A percentile compares a stretch with the other conserved stretches of the same genome.
Evolutionary conservation across 805 yeast species (phyloP).

Genomic region (Pichia sporocuriosa): DNA sequence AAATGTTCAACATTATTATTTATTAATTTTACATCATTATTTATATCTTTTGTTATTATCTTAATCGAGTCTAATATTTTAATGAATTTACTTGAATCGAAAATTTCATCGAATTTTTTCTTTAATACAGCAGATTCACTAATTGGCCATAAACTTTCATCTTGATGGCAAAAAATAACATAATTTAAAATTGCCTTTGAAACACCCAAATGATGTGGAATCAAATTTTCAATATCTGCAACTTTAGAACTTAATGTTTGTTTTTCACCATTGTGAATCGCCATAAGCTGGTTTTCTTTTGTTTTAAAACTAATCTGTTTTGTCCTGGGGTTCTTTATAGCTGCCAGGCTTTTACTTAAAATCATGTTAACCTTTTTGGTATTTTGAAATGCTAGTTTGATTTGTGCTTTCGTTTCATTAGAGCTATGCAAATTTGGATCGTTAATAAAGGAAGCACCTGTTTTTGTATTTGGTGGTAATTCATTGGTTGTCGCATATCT

Average conservation of each 20-base stretch:
- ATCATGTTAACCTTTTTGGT: slow-evolving; percentile 74
- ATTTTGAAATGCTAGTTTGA: slow-evolving; percentile 76
- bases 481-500: slow-evolving; percentile 94
- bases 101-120: slow-evolving; percentile 92
- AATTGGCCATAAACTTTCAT: slow-evolving; percentile 93
- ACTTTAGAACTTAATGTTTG: slow-evolving; percentile 74
- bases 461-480: slow-evolving; percentile 90
- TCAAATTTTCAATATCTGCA: slow-evolving; percentile 73
- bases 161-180: slow-evolving; percentile 96
- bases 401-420: slow-evolving; percentile 78
- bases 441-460: slow-evolving; percentile 85
- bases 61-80: slow-evolving; percentile 82
- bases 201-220: slow-evolving; percentile 82
- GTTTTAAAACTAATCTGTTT: slow-evolving; percentile 72
- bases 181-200: slow-evolving; percentile 82
- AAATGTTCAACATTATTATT: slow-evolving; percentile 76
- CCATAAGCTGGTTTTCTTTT: slow-evolving; percentile 78
- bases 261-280: slow-evolving; percentile 56
- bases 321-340: slow-evolving; percentile 46
- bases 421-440: slow-evolving; percentile 81
- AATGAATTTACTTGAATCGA: slow-evolving; percentile 89
- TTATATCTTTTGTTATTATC: slow-evolving; percentile 66
- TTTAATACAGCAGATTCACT: slow-evolving; percentile 85
- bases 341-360: slow-evolving; percentile 77
- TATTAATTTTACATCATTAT: slow-evolving; percentile 64